A percentile compares a stretch with the other conserved stretches of the same genome.
phyloP scores from a whole-genome alignment of 176 grass and related monocot genomes.

The bread wheat (Triticum aestivum) region IWGSC_CS_RefSeq_v2.1 NC_057807.1:653971036-653971535 shows the following conservation, averaged over 20 bases:
- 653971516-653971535: neutral
- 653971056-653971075: neutral
- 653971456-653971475: conserved; percentile 73
- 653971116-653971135: neutral
- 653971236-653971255: conserved; percentile 49
- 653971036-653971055: neutral
- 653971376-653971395: neutral
- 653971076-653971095: neutral
- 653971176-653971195: neutral
- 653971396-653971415: conserved; percentile 89
- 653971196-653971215: conserved; percentile 68
- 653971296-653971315: conserved; percentile 82
- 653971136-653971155: neutral
- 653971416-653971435: conserved; percentile 90
- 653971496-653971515: conserved; percentile 55
- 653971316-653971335: conserved; percentile 5
- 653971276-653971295: conserved; percentile 91
- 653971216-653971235: conserved; percentile 77
- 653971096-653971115: neutral
- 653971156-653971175: neutral
- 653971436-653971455: conserved; percentile 77
- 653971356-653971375: neutral
- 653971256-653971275: conserved; percentile 77
- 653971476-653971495: conserved; percentile 79
- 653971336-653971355: neutral